phyloP scores from a whole-genome alignment of 2,329 filamentous ascomycete species.

The Tolypocladium paradoxum region DNA sequence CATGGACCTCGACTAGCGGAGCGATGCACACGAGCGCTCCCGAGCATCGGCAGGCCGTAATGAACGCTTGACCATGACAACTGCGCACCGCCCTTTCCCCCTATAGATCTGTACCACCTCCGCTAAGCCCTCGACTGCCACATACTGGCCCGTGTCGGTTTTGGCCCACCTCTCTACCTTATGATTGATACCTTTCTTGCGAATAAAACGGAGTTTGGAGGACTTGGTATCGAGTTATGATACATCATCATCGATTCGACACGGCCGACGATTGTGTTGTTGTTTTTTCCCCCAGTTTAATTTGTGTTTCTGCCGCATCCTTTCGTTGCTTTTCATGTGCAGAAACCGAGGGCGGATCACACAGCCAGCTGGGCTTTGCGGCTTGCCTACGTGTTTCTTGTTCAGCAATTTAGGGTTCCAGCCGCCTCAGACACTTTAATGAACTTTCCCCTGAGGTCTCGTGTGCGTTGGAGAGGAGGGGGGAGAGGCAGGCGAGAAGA shows the following conservation, averaged over 20 bases:
- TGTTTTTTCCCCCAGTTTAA: not conserved
- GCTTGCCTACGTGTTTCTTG: not conserved
- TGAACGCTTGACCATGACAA: not conserved
- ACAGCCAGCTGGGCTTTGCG: not conserved
- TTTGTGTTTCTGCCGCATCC: not conserved
- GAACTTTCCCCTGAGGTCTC: not conserved
- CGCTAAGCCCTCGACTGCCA: not conserved
- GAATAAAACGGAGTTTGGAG: not conserved
- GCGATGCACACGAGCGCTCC: not conserved
- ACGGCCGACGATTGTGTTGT: not conserved
- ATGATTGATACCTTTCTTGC: not conserved
- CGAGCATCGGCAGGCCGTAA: not conserved
- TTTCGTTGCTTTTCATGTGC: not conserved
- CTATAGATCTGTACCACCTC: not conserved
- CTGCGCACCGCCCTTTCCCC: not conserved
- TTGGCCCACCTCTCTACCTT: not conserved
- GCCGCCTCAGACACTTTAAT: not conserved
- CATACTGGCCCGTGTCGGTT: not conserved
- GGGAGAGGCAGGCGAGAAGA: not conserved
- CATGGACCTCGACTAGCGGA: slow-evolving; percentile 28
- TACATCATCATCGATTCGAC: not conserved
- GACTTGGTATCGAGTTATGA: not conserved
- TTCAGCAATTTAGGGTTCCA: not conserved
- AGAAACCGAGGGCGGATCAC: not conserved
- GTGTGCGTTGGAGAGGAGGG: not conserved